A percentile compares a stretch with the other conserved stretches of the same genome.
Conservation (phyloP, 2,329 filamentous ascomycete species). For the Sporothrix curviconia region DNA sequence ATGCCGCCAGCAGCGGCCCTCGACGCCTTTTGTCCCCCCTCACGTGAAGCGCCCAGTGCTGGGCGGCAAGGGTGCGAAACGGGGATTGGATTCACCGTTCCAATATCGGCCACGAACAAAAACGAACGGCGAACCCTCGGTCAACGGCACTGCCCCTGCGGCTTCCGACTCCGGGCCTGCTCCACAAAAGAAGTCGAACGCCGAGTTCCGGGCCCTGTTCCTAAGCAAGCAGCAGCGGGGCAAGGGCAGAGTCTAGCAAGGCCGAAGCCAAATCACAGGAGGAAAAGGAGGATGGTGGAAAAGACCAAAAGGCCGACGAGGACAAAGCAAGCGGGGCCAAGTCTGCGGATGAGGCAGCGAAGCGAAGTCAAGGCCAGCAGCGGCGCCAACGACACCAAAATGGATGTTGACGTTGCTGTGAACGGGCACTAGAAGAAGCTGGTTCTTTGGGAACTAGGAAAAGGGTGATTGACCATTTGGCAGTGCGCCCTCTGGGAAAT, state of each 20-base stretch:
- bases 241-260: neutral
- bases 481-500: neutral
- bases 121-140: conserved; percentile 18
- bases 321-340: neutral
- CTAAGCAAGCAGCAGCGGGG: conserved; percentile 14
- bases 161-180: conserved; percentile 19
- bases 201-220: conserved; percentile 28
- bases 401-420: conserved; percentile 12
- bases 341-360: neutral
- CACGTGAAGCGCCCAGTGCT: conserved; percentile 36
- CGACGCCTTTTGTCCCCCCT: conserved; percentile 37
- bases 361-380: conserved; percentile 15
- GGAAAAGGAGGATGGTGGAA: neutral
- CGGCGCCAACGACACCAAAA: conserved; percentile 14
- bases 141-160: conserved; percentile 13
- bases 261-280: neutral
- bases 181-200: conserved; percentile 27
- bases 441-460: neutral
- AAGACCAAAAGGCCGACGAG: neutral
- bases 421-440: conserved; percentile 10
- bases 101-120: conserved; percentile 17
- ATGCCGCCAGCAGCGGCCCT: conserved; percentile 12
- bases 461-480: no score
- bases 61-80: conserved; percentile 36
- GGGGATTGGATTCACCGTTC: conserved; percentile 39